Conservation (phyloP, 345 rosid species). For the Punica granatum region DNA sequence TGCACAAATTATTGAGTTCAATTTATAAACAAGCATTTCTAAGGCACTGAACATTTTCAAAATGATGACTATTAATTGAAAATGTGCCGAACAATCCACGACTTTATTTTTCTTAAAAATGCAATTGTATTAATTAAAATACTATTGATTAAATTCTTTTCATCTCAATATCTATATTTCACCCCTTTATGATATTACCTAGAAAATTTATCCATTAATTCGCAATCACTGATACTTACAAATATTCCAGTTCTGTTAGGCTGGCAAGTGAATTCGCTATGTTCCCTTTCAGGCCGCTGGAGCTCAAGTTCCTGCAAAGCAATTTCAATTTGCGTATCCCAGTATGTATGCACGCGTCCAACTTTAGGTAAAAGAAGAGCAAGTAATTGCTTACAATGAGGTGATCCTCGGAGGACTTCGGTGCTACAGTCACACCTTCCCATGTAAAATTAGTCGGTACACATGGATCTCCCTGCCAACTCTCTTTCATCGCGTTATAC, state of each 20-base stretch:
- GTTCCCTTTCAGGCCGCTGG: background rate
- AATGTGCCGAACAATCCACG: too few species aligned
- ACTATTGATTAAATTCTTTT: too few species aligned
- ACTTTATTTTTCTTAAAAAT: too few species aligned
- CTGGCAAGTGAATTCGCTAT: conserved; percentile 8
- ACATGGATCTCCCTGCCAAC: conserved; percentile 32
- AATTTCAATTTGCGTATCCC: background rate
- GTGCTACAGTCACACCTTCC: conserved; percentile 19
- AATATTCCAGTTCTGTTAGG: background rate
- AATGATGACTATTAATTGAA: too few species aligned
- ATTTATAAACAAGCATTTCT: background rate
- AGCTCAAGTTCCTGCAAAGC: conserved; percentile 8
- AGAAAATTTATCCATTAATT: background rate
- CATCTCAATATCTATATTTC: too few species aligned
- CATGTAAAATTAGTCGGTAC: conserved; percentile 16
- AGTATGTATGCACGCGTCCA: background rate
- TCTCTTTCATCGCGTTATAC: conserved; percentile 11
- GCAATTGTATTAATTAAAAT: too few species aligned
- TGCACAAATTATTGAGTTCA: background rate
- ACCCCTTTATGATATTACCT: background rate
- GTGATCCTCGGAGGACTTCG: conserved; percentile 12
- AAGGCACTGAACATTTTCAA: too few species aligned
- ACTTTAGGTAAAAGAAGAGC: background rate
- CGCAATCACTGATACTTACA: background rate
- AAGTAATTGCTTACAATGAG: conserved; percentile 12